These are phyloP conservation scores for Exserohilum rostratum DNA, from an alignment of 2,329 filamentous ascomycete genomes.

Conservation along the genomic window DNA sequence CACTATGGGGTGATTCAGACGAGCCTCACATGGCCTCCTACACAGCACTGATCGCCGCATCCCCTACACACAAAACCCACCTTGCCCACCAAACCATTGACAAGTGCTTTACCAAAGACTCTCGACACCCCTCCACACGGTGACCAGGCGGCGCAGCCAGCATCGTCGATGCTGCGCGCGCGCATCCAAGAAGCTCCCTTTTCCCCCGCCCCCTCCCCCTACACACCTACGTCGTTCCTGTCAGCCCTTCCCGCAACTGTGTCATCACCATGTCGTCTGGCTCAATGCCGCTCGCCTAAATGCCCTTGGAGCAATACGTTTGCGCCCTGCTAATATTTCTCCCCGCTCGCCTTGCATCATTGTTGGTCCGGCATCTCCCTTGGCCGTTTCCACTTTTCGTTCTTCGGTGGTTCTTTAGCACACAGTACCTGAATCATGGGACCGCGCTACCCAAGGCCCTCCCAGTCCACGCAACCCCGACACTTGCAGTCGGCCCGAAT, in stretches of 20 bases:
- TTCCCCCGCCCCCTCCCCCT: neutral
- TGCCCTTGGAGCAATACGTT: constrained; percentile 2
- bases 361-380: constrained; percentile 6
- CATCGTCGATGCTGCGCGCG: too few species aligned
- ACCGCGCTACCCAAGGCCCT: neutral
- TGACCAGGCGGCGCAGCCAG: too few species aligned
- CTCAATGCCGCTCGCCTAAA: neutral
- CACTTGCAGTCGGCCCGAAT: constrained; percentile 11
- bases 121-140: too few species aligned
- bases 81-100: too few species aligned
- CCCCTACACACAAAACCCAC: neutral
- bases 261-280: neutral
- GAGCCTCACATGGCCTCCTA: neutral
- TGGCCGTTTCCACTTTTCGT: constrained; percentile 8
- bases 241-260: neutral
- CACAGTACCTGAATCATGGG: constrained; percentile 15
- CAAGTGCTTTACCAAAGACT: too few species aligned
- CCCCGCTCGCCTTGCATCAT: constrained; percentile 10
- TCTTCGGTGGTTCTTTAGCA: constrained; percentile 18
- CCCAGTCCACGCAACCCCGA: constrained; percentile 6
- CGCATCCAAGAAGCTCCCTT: too few species aligned
- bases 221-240: neutral
- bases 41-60: neutral
- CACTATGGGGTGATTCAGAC: constrained; percentile 5
- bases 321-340: constrained; percentile 8